Evolutionary conservation across 2,329 filamentous ascomycete genomes (phyloP).

Genomic region (Phoma sp.): DNA sequence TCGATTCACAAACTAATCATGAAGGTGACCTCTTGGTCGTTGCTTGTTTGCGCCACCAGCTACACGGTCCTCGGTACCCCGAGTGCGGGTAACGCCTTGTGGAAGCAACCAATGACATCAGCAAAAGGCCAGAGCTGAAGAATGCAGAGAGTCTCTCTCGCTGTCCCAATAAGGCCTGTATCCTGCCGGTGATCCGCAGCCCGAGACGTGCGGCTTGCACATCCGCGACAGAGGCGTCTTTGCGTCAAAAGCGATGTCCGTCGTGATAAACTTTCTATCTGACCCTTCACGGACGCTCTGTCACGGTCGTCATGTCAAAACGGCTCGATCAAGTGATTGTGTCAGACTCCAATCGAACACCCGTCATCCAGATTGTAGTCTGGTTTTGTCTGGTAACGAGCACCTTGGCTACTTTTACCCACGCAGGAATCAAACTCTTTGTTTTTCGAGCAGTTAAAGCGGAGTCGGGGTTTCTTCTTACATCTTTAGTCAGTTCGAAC

Average conservation of each 20-base stretch:
- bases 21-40: too few species aligned
- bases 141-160: not conserved
- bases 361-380: constrained; percentile 32
- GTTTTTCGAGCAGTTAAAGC: constrained; percentile 20
- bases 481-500: constrained; percentile 19
- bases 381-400: constrained; percentile 29
- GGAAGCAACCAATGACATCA: too few species aligned
- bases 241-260: constrained; percentile 9
- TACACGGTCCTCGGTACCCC: too few species aligned
- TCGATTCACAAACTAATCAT: too few species aligned
- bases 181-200: not conserved
- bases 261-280: constrained; percentile 1
- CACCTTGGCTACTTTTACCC: constrained; percentile 26
- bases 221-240: not conserved
- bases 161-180: not conserved
- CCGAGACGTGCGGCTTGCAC: not conserved
- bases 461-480: constrained; percentile 24
- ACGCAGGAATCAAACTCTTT: constrained; percentile 30
- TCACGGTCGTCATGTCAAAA: constrained; percentile 9
- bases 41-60: too few species aligned
- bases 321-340: constrained; percentile 21
- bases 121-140: too few species aligned
- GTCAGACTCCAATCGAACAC: constrained; percentile 27
- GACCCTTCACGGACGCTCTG: not conserved
- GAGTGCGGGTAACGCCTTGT: too few species aligned